A percentile compares a stretch with the other conserved stretches of the same genome.
phyloP scores from a whole-genome alignment of 148 eudicot species.

The Chenopodium quinoa region DNA sequence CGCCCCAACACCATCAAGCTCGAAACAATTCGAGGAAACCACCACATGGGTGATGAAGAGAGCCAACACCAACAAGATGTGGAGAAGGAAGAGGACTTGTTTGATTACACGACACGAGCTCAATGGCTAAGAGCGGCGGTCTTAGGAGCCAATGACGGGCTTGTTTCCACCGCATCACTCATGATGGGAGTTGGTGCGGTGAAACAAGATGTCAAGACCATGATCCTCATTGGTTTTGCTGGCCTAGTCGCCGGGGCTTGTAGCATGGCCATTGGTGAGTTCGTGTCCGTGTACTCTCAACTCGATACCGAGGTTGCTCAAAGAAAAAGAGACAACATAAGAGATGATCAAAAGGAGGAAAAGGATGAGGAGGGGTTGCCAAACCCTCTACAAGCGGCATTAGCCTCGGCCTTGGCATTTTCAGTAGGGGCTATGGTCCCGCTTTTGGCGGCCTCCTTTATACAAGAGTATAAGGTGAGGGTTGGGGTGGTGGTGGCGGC shows the following conservation, averaged over 20 bases:
- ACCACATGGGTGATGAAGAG: neutral
- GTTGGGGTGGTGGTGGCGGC: conserved; percentile 42
- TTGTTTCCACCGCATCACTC: conserved; percentile 40
- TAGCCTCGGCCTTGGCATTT: conserved; percentile 43
- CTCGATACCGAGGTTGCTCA: conserved; percentile 43
- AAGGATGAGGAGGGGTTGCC: conserved; percentile 32
- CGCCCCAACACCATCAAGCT: neutral
- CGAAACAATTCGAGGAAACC: neutral
- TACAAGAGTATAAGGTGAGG: conserved; percentile 34
- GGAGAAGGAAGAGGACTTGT: conserved; percentile 15
- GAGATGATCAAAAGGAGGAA: neutral
- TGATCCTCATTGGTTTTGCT: conserved; percentile 40
- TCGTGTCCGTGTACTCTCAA: conserved; percentile 41
- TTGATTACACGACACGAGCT: conserved; percentile 41
- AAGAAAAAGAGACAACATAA: conserved; percentile 13
- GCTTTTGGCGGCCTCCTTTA: conserved; percentile 36
- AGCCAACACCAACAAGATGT: conserved; percentile 6
- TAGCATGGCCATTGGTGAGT: conserved; percentile 52
- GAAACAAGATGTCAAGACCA: conserved; percentile 34
- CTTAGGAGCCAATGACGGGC: conserved; percentile 48
- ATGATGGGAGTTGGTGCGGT: conserved; percentile 53
- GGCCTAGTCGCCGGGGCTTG: conserved; percentile 49
- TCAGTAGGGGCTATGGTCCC: conserved; percentile 42
- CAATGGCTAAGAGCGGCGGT: conserved; percentile 49
- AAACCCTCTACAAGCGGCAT: conserved; percentile 38